Evolutionary conservation across 2,329 filamentous ascomycete species (phyloP).

Genomic region (Plectosphaerella plurivora): DNA sequence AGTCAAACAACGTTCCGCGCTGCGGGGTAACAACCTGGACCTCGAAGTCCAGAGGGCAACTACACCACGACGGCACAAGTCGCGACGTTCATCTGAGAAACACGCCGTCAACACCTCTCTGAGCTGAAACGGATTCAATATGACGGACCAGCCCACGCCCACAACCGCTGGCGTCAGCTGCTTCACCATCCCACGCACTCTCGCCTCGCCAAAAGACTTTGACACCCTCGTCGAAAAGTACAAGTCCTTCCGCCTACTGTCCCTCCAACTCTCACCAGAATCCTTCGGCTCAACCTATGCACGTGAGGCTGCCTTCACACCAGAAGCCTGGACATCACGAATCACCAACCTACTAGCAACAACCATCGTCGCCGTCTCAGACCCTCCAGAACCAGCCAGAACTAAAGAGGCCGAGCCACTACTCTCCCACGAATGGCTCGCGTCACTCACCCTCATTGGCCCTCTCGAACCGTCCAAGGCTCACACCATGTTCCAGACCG

Average conservation of each 20-base stretch:
- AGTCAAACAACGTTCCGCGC: too few relatives aligned
- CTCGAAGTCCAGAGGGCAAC: too few relatives aligned
- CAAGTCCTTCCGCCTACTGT: conserved; percentile 7
- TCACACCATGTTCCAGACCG: not conserved
- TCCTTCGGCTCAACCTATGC: conserved; percentile 7
- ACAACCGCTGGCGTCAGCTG: not conserved
- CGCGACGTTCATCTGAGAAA: too few relatives aligned
- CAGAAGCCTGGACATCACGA: conserved; percentile 3
- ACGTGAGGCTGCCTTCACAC: conserved; percentile 4
- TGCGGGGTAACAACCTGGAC: too few relatives aligned
- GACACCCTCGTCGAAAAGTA: not conserved
- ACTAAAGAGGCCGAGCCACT: not conserved
- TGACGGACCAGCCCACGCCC: too few relatives aligned
- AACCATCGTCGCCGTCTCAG: conserved; percentile 3
- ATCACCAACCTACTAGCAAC: conserved; percentile 4
- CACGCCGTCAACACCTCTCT: too few relatives aligned
- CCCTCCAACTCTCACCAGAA: conserved; percentile 5
- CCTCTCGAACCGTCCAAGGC: conserved; percentile 2
- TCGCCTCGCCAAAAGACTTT: not conserved
- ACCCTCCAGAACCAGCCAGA: not conserved
- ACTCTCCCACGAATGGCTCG: not conserved
- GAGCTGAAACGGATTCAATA: too few relatives aligned
- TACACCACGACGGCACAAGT: too few relatives aligned
- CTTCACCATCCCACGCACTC: conserved; percentile 3
- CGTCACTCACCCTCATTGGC: conserved; percentile 2